Conservation (phyloP, 2,329 filamentous ascomycete genomes). For the Hansfordia pulvinata region DNA sequence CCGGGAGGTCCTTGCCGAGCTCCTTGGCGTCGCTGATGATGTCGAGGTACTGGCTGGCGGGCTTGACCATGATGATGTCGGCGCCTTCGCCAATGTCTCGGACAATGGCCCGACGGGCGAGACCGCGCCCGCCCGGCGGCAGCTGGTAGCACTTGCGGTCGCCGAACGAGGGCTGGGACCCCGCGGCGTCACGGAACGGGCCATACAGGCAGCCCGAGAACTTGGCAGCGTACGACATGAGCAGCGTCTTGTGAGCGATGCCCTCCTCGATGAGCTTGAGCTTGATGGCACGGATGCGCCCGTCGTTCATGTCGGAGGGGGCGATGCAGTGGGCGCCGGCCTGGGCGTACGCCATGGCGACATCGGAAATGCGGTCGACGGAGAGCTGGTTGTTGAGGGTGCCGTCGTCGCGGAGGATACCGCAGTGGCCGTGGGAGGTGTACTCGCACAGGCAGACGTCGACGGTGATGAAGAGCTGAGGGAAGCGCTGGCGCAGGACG, state of each 20-base stretch:
- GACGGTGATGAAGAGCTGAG: constrained; percentile 77
- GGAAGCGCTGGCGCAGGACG: constrained; percentile 72
- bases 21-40: constrained; percentile 98
- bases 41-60: constrained; percentile 87
- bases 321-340: constrained; percentile 95
- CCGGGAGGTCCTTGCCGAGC: constrained; percentile 76
- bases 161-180: constrained; percentile 80
- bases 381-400: constrained; percentile 86
- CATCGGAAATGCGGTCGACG: constrained; percentile 88
- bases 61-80: constrained; percentile 99
- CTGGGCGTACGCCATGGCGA: constrained; percentile 94
- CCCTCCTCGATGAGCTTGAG: constrained; percentile 92
- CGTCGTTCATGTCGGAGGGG: constrained; percentile 98
- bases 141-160: constrained; percentile 96
- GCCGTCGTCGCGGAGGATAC: constrained; percentile 86
- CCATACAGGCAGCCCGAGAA: constrained; percentile 95
- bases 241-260: constrained; percentile 75
- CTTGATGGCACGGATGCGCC: constrained; percentile 93
- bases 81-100: constrained; percentile 89
- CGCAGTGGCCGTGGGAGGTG: constrained; percentile 94
- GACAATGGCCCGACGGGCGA: constrained; percentile 79
- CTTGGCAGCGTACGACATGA: constrained; percentile 98
- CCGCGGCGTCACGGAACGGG: constrained; percentile 91
- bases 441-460: constrained; percentile 99
- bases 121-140: constrained; percentile 78